Conservation (phyloP, 1,284 basidiomycete species). For the Paramarasmius palmivorus region DNA sequence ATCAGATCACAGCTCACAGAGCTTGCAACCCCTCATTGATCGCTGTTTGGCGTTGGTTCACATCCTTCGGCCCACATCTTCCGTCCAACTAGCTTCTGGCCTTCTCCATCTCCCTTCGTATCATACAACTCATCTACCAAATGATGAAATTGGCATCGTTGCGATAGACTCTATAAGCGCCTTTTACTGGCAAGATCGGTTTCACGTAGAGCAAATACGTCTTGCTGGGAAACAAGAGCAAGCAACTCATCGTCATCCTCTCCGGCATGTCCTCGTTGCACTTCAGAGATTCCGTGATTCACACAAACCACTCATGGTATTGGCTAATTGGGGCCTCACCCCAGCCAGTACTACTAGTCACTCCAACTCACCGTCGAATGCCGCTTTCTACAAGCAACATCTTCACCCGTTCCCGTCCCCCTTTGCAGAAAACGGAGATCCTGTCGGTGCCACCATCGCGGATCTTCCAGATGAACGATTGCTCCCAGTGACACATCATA, state of each 20-base stretch:
- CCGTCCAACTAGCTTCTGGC: constrained; percentile 66
- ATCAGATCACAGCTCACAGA: constrained; percentile 15
- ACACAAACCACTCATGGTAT: constrained; percentile 52
- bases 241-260: constrained; percentile 30
- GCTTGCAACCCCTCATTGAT: constrained; percentile 33
- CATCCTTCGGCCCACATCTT: constrained; percentile 66
- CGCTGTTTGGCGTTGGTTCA: constrained; percentile 54
- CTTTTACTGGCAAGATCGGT: constrained; percentile 78
- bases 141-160: constrained; percentile 59
- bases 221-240: constrained; percentile 17
- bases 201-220: constrained; percentile 56
- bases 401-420: constrained; percentile 45
- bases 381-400: constrained; percentile 51
- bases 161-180: constrained; percentile 75
- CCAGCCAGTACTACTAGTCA: constrained; percentile 13
- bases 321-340: constrained; percentile 68
- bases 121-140: constrained; percentile 46
- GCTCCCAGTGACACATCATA: constrained; percentile 43
- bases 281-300: constrained; percentile 52
- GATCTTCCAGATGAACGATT: constrained; percentile 7
- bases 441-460: constrained; percentile 7
- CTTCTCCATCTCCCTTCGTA: constrained; percentile 60
- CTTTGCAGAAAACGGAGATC: constrained; percentile 15
- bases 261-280: constrained; percentile 47
- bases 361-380: constrained; percentile 21